A percentile compares a stretch with the other conserved stretches of the same genome.
These are phyloP conservation scores for Centaurea solstitialis DNA, from an alignment of 129 eudicot genomes.

Conservation along the genomic window DNA sequence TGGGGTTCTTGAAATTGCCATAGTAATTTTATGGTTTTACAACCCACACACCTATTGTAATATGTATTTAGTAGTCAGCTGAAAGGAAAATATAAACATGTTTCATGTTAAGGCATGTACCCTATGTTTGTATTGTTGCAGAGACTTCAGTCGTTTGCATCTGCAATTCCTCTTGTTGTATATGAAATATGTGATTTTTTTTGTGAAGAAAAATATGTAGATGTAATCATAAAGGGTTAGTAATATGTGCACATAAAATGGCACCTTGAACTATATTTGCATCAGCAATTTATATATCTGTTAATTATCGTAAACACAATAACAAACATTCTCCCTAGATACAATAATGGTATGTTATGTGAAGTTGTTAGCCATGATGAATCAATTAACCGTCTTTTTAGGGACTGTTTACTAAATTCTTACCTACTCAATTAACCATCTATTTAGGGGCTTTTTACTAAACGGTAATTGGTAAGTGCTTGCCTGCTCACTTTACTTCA, in stretches of 20 bases:
- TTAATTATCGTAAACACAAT: too few relatives aligned
- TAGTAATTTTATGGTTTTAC: conserved; percentile 8
- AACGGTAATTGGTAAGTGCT: too few relatives aligned
- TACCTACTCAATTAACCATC: too few relatives aligned
- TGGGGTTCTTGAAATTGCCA: conserved; percentile 4
- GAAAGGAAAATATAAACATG: conserved; percentile 13
- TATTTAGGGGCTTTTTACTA: too few relatives aligned
- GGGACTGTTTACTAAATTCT: too few relatives aligned
- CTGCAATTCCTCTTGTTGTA: conserved; percentile 97
- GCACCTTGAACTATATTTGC: too few relatives aligned
- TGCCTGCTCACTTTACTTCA: too few relatives aligned
- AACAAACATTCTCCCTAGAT: too few relatives aligned
- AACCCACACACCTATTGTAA: neutral
- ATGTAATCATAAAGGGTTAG: neutral
- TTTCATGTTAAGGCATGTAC: conserved; percentile 2
- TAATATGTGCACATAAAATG: neutral
- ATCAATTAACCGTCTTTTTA: too few relatives aligned
- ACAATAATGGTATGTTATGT: too few relatives aligned
- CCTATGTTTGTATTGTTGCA: neutral
- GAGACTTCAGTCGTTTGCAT: conserved; percentile 80
- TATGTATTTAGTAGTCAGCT: conserved; percentile 23
- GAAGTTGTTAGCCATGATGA: too few relatives aligned
- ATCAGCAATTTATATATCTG: too few relatives aligned
- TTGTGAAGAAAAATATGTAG: conserved; percentile 42
- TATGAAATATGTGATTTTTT: conserved; percentile 74